A percentile compares a stretch with the other conserved stretches of the same genome.
phyloP scores from a whole-genome alignment of 1,284 basidiomycete species.

The Coniferiporia weirii region DNA sequence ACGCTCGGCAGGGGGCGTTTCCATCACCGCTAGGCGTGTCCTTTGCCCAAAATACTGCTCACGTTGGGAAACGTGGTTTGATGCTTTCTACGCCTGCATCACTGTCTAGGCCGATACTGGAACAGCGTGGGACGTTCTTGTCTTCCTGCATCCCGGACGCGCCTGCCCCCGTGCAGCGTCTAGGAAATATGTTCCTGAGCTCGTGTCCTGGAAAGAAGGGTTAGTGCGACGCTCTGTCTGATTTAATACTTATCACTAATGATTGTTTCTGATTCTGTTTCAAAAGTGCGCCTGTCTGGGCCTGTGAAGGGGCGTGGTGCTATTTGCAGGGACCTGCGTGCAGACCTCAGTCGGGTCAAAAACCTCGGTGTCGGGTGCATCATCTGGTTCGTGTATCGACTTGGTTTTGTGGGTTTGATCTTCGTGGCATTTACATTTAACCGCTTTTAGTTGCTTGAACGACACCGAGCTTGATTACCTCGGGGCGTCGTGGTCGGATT shows the following conservation, averaged over 20 bases:
- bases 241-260: slow-evolving; percentile 6
- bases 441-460: slow-evolving; percentile 65
- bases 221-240: slow-evolving; percentile 25
- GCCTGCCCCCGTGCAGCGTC: slow-evolving; percentile 22
- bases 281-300: slow-evolving; percentile 73
- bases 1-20: background rate
- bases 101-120: background rate
- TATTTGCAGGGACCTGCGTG: slow-evolving; percentile 78
- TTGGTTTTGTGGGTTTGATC: slow-evolving; percentile 14
- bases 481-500: slow-evolving; percentile 80
- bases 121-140: background rate
- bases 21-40: background rate
- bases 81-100: slow-evolving; percentile 9
- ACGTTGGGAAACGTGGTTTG: background rate
- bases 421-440: background rate
- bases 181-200: slow-evolving; percentile 89
- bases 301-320: slow-evolving; percentile 77
- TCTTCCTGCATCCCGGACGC: slow-evolving; percentile 1
- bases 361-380: slow-evolving; percentile 75
- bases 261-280: background rate
- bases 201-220: slow-evolving; percentile 97
- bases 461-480: slow-evolving; percentile 82
- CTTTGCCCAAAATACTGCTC: background rate
- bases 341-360: slow-evolving; percentile 77
- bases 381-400: slow-evolving; percentile 57